Percentiles rank a stretch among this genome's conserved stretches.
phyloP scores from a whole-genome alignment of 345 rosid species.

The Camelina hispida region DNA sequence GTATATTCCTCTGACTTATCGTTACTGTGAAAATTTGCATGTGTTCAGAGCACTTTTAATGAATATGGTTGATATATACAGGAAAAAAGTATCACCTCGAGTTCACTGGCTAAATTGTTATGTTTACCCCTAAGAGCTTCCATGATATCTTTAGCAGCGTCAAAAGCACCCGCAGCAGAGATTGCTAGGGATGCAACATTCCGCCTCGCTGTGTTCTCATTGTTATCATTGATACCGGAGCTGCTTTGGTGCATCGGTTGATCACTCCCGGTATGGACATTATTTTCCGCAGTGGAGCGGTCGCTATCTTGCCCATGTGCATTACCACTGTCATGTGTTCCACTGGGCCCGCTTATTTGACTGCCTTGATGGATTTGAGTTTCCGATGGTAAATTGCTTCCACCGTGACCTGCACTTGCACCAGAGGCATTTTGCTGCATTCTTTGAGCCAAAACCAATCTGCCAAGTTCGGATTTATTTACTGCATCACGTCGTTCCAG shows the following conservation, averaged over 20 bases:
- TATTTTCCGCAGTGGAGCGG: constrained; percentile 65
- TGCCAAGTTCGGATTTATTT: constrained; percentile 76
- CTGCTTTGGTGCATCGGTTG: constrained; percentile 79
- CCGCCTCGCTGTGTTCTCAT: constrained; percentile 70
- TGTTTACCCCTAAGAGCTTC: constrained; percentile 97
- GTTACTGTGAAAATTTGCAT: constrained; percentile 13
- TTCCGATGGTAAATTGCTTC: constrained; percentile 57
- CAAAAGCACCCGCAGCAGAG: constrained; percentile 92
- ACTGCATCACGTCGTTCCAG: constrained; percentile 99
- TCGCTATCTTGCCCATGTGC: constrained; percentile 91
- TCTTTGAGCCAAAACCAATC: constrained; percentile 92
- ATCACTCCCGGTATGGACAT: constrained; percentile 65
- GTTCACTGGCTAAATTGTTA: constrained; percentile 92
- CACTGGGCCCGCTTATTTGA: constrained; percentile 62
- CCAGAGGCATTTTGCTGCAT: constrained; percentile 80
- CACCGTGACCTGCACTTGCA: constrained; percentile 61
- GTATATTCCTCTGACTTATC: neutral
- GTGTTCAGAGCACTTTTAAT: constrained; percentile 1
- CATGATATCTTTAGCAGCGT: constrained; percentile 99
- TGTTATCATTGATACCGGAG: constrained; percentile 59
- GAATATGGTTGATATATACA: neutral
- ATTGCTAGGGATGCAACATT: constrained; percentile 70
- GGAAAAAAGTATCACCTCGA: constrained; percentile 63
- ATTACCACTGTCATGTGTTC: constrained; percentile 78
- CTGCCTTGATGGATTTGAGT: constrained; percentile 71